Evolutionary conservation across 768 basidiomycete genomes (phyloP), one percentile per base, ranked within the genome.

Genomic region (Favolaschia claudopus): DNA sequence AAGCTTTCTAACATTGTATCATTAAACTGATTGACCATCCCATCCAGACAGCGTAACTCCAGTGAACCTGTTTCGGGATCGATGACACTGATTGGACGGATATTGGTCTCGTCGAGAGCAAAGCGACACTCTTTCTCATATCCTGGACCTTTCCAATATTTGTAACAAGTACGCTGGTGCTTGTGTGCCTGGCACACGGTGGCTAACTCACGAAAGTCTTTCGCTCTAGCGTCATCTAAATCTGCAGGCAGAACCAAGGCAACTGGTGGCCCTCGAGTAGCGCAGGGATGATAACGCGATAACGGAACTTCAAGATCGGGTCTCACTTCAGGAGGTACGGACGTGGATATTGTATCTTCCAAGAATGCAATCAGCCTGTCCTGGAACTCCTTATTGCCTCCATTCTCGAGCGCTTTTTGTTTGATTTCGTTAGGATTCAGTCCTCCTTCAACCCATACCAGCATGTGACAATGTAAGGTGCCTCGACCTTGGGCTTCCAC

Each of bases 361-460:
- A 49, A 20, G 15, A 37, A 49, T 5, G 33, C 3, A 15, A 49
- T 27, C 1, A 49, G 24, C 7, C 34, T 3, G 10, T 27, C 3
- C 12, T 45, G 42, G 29, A 54, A 54, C 33, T 44, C 52, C 1
- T 19, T 0, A 12, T 54, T 37, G 0, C 42, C 51, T 2, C 51
- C 51, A 29, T 44, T 36, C 25, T 44, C 25, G 3, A 54, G 24
- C 2, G 52, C 52, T 5, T 13, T 24, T 1, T 24, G 33, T 14
- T 54, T 54, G 3, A 54, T 54, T 27, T 54, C 52, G 22, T 45
- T 45, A 0, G 53, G 53, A 36, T 55, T 55, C n/a, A 55, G 9
- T 1, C 43, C 19, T 1, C 53, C 53, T 15, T 29, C 53, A 2
- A 55, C 10, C 53, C 53, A 55, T 1, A 55, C 19, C 9, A 55